Conservation (phyloP, 2,329 filamentous ascomycete species). For the Neopestalotiopsis clavispora region DNA sequence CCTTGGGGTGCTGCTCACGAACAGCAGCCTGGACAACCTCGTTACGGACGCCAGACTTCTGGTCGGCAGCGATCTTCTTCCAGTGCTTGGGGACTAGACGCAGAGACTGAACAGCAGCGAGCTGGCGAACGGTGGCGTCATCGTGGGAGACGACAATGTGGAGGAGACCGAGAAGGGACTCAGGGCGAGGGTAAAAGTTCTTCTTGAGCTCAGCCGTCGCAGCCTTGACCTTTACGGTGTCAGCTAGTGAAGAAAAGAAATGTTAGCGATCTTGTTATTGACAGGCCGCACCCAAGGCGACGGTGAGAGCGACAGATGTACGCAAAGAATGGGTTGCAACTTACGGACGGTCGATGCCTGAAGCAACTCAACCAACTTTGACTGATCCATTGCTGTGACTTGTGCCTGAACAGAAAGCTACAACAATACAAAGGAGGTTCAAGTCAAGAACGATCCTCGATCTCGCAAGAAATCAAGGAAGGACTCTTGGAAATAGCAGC, state of each 20-base stretch:
- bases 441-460: constrained; percentile 11
- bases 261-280: constrained; percentile 37
- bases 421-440: constrained; percentile 14
- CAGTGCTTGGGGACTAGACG: constrained; percentile 87
- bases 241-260: constrained; percentile 59
- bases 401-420: constrained; percentile 5
- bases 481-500: neutral
- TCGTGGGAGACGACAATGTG: constrained; percentile 85
- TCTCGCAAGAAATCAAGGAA: constrained; percentile 9
- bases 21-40: constrained; percentile 85
- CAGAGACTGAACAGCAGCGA: constrained; percentile 88
- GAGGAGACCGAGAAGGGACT: constrained; percentile 83
- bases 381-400: constrained; percentile 70
- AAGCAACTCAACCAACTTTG: constrained; percentile 84
- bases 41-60: constrained; percentile 81
- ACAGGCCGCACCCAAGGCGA: neutral
- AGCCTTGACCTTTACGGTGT: constrained; percentile 87
- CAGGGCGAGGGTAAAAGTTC: constrained; percentile 86
- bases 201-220: constrained; percentile 91
- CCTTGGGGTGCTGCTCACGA: constrained; percentile 75
- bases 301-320: constrained; percentile 3
- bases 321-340: constrained; percentile 40
- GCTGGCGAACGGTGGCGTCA: constrained; percentile 76
- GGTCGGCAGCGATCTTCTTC: constrained; percentile 71
- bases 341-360: constrained; percentile 86